Conservation (phyloP, 2,329 filamentous ascomycete genomes). For the Myriosclerotinia duriaeana region DNA sequence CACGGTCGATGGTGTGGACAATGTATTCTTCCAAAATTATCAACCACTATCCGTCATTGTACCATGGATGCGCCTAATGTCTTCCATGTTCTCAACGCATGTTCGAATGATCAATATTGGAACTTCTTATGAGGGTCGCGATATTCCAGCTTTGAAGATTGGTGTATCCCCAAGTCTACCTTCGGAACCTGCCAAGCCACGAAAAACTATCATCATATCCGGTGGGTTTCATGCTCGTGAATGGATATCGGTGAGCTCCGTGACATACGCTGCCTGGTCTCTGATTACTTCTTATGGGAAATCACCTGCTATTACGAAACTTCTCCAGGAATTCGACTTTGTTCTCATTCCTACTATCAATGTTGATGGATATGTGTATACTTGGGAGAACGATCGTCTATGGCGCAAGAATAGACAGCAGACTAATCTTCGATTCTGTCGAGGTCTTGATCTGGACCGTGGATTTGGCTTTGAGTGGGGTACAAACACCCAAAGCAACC, state of each 20-base stretch:
- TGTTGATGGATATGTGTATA: conserved; percentile 91
- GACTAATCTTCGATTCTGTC: conserved; percentile 79
- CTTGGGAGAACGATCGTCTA: conserved; percentile 85
- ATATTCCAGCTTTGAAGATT: conserved; percentile 78
- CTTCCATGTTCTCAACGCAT: conserved; percentile 84
- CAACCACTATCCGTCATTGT: conserved; percentile 74
- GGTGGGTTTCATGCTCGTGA: conserved; percentile 92
- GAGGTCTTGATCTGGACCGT: conserved; percentile 85
- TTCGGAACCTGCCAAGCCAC: conserved; percentile 48
- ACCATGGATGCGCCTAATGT: conserved; percentile 89
- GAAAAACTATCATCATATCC: conserved; percentile 77
- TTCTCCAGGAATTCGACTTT: conserved; percentile 83
- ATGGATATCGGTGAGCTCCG: conserved; percentile 92
- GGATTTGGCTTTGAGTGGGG: conserved; percentile 86
- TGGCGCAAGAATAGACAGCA: conserved; percentile 94
- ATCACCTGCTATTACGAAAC: conserved; percentile 65
- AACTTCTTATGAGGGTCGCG: conserved; percentile 81
- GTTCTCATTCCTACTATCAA: conserved; percentile 87
- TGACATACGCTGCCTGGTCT: conserved; percentile 86
- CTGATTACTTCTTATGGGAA: conserved; percentile 82
- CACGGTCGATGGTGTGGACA: conserved; percentile 49
- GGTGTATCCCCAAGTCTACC: conserved; percentile 57
- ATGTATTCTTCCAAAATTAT: conserved; percentile 90
- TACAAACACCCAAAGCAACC: conserved; percentile 65
- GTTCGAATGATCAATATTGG: conserved; percentile 75